Conservation (phyloP, 1,284 basidiomycete genomes). For the Pseudozyma thailandica region DNA sequence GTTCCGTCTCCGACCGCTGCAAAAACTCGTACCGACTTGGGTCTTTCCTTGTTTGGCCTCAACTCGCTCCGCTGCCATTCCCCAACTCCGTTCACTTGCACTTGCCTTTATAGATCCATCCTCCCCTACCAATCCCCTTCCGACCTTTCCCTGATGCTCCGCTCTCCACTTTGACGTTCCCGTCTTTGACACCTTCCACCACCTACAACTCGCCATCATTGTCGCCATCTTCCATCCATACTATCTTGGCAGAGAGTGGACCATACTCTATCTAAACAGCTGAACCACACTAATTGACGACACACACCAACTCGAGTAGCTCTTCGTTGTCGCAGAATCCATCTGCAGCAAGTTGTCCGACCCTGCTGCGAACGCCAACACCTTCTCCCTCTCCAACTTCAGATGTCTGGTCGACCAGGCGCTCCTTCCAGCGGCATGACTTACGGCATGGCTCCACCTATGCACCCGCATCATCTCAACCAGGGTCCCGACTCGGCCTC, state of each 20-base stretch:
- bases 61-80: conserved; percentile 3
- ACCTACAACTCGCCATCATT: too few relatives aligned
- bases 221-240: background rate
- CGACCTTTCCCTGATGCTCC: conserved; percentile 30
- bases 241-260: too few relatives aligned
- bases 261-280: too few relatives aligned
- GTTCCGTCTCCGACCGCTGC: conserved; percentile 38
- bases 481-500: conserved; percentile 31
- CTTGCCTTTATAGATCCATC: conserved; percentile 32
- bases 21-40: conserved; percentile 24
- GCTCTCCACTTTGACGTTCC: conserved; percentile 22
- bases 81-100: conserved; percentile 28
- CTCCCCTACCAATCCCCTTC: conserved; percentile 11
- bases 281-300: too few relatives aligned
- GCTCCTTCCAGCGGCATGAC: conserved; percentile 27
- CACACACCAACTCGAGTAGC: too few relatives aligned
- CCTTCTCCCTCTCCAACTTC: background rate
- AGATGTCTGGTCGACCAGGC: conserved; percentile 27
- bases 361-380: background rate
- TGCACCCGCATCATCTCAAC: conserved; percentile 43
- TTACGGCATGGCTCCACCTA: conserved; percentile 49
- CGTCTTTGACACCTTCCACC: conserved; percentile 5
- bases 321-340: background rate
- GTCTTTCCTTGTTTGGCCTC: conserved; percentile 15
- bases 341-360: background rate